phyloP scores from a whole-genome alignment of 73 alveolate genomes.

The Paramecium caudatum region DNA sequence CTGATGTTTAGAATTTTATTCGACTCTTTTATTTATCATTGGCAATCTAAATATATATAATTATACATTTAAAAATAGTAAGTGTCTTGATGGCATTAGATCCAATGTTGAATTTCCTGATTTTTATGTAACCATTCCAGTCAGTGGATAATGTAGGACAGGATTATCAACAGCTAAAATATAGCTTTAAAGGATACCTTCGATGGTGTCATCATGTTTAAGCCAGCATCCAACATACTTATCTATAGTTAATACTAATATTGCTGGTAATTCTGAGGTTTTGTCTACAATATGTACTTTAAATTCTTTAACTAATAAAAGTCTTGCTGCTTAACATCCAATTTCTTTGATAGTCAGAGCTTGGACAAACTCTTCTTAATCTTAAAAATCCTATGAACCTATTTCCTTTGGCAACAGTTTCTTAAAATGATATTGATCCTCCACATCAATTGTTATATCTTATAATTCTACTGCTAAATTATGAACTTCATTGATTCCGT shows the following conservation, averaged over 20 bases:
- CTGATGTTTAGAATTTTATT: background rate
- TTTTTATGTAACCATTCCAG: background rate
- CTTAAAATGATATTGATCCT: background rate
- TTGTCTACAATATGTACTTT: constrained; percentile 22
- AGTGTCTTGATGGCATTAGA: constrained; percentile 47
- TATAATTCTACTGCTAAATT: background rate
- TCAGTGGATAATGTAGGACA: constrained; percentile 46
- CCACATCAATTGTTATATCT: background rate
- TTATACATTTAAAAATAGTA: constrained; percentile 60
- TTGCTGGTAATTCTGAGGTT: constrained; percentile 19
- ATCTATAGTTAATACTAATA: constrained; percentile 46
- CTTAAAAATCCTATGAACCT: background rate
- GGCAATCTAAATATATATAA: background rate
- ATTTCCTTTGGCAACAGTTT: background rate
- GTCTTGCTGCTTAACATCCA: constrained; percentile 43
- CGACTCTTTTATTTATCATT: constrained; percentile 38
- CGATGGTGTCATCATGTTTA: constrained; percentile 7
- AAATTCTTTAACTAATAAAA: constrained; percentile 23
- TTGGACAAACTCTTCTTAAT: constrained; percentile 43
- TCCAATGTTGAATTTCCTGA: background rate
- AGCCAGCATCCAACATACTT: constrained; percentile 63
- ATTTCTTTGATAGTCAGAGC: background rate
- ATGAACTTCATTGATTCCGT: constrained; percentile 2
- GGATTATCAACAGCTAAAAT: constrained; percentile 27
- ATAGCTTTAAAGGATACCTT: background rate